phyloP scores from a whole-genome alignment of 148 eudicot genomes.

The Oxyria digyna region DNA sequence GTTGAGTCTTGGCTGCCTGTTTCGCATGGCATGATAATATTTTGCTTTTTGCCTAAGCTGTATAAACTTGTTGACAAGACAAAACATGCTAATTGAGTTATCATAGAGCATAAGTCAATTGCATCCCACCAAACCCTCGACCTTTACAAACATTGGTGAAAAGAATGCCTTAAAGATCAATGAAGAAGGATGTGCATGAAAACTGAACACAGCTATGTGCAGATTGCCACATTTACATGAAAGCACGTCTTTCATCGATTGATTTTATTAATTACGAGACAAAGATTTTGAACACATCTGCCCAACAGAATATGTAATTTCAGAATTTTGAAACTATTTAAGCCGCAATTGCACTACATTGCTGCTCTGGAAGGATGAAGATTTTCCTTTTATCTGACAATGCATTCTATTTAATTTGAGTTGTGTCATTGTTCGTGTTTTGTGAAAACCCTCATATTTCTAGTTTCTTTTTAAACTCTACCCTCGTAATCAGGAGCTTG shows the following conservation, averaged over 20 bases:
- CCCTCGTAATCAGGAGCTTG: conserved; percentile 47
- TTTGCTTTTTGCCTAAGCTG: not conserved
- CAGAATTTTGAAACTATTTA: not conserved
- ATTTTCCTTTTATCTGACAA: not conserved
- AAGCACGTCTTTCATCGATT: not conserved
- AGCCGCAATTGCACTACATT: not conserved
- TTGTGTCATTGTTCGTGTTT: not conserved
- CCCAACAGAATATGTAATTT: not conserved
- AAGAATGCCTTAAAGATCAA: not conserved
- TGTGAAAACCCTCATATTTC: not conserved
- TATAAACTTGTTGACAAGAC: not conserved
- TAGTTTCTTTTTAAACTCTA: not conserved
- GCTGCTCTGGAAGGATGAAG: not conserved
- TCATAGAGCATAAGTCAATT: not conserved
- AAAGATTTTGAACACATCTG: not conserved
- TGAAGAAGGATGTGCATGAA: not conserved
- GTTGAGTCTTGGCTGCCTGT: not conserved
- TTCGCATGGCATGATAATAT: not conserved
- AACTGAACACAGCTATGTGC: not conserved
- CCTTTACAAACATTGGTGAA: not conserved
- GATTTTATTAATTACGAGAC: not conserved
- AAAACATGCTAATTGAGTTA: not conserved
- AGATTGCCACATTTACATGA: not conserved
- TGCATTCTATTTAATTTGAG: not conserved
- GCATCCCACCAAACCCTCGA: not conserved